phyloP scores from a whole-genome alignment of 2,329 filamentous ascomycete species.

The Colletotrichum sp. region DNA sequence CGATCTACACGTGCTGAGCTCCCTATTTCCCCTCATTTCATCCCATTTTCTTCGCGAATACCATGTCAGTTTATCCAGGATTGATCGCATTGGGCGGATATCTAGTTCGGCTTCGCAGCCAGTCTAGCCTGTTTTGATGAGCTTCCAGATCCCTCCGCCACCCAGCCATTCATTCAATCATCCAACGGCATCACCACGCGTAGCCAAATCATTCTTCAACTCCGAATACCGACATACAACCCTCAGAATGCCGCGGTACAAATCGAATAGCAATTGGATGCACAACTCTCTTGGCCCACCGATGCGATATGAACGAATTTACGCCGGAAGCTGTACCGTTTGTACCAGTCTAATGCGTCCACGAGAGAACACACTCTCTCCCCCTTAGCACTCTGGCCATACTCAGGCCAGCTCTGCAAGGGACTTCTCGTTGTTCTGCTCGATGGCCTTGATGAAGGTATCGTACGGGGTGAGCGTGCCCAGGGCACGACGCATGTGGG shows the following conservation, averaged over 20 bases:
- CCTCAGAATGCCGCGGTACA: constrained; percentile 1
- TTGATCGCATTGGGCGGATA: constrained; percentile 11
- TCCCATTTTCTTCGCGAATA: neutral
- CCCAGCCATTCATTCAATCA: neutral
- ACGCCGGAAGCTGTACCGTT: constrained; percentile 1
- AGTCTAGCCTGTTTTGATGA: constrained; percentile 16
- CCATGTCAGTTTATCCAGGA: neutral
- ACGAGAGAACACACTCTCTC: neutral
- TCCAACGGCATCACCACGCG: neutral
- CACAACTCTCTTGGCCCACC: neutral
- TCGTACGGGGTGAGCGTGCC: constrained; percentile 89
- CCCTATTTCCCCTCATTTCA: neutral
- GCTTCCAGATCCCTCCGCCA: neutral
- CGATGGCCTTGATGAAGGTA: constrained; percentile 75
- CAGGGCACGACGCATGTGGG: constrained; percentile 87
- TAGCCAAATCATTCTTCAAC: neutral
- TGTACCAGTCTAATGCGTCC: neutral
- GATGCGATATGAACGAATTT: neutral
- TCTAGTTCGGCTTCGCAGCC: constrained; percentile 20
- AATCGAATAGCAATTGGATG: neutral
- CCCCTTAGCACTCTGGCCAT: neutral
- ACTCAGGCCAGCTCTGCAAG: constrained; percentile 47
- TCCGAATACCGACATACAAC: neutral
- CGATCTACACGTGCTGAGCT: neutral
- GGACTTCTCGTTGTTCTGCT: constrained; percentile 58